These are phyloP conservation scores for Aspergillus viridinutans DNA, from an alignment of 2,329 filamentous ascomycete genomes.

Conservation along the genomic window DNA sequence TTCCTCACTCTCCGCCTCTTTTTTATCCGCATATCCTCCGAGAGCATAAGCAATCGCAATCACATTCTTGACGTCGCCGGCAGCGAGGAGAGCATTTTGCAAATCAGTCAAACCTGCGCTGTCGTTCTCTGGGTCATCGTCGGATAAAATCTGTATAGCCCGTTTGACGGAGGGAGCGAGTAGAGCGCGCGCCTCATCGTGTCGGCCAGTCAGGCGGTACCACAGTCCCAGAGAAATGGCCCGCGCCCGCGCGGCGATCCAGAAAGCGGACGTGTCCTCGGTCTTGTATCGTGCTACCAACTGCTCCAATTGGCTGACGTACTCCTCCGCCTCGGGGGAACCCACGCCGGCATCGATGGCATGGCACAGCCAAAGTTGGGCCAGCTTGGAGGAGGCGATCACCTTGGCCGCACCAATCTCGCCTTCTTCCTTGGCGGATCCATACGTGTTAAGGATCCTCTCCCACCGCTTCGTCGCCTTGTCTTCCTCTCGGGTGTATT, in stretches of 20 bases:
- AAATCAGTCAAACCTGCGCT: not conserved
- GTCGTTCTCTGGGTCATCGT: slow-evolving; percentile 11
- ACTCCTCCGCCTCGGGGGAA: not conserved
- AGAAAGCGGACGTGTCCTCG: not conserved
- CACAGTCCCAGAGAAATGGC: slow-evolving; percentile 3
- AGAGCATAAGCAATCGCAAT: slow-evolving; percentile 1
- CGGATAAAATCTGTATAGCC: slow-evolving; percentile 2
- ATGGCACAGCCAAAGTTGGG: not conserved
- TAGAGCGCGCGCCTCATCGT: not conserved
- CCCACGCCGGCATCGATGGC: slow-evolving; percentile 5
- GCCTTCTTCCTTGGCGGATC: slow-evolving; percentile 1
- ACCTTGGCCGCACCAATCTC: not conserved
- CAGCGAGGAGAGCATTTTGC: not conserved
- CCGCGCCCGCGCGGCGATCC: not conserved
- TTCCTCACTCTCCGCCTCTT: not conserved
- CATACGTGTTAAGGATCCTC: slow-evolving; percentile 6
- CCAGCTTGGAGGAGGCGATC: slow-evolving; percentile 1
- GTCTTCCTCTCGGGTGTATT: slow-evolving; percentile 3
- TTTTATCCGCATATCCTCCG: not conserved
- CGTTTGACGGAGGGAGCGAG: slow-evolving; percentile 4
- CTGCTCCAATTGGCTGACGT: slow-evolving; percentile 1
- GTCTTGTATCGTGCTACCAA: not conserved
- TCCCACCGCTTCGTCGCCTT: slow-evolving; percentile 8
- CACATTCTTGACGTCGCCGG: slow-evolving; percentile 4
- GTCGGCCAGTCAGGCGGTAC: slow-evolving; percentile 4